A percentile compares a stretch with the other conserved stretches of the same genome.
These are phyloP conservation scores for Dendrobium officinale DNA, from an alignment of 106 monocot genomes.

Conservation along the genomic window DNA sequence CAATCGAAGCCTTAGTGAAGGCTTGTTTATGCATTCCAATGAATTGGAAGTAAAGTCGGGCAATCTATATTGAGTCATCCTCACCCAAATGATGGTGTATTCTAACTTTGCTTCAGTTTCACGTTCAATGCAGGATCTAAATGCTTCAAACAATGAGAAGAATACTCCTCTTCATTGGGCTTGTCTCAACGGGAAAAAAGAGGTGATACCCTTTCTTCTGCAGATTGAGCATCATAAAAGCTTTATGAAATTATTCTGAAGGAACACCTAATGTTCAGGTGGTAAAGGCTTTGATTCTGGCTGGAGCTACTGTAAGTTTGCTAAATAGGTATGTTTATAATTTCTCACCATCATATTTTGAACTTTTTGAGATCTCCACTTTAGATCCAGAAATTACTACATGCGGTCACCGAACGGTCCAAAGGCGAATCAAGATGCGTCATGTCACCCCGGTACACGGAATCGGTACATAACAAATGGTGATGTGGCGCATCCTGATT, in stretches of 20 bases:
- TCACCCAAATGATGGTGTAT: neutral
- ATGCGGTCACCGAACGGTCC: too few species aligned
- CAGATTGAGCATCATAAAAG: neutral
- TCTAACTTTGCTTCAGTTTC: neutral
- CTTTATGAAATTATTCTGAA: neutral
- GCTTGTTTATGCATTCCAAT: too few species aligned
- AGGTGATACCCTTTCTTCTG: conserved; percentile 29
- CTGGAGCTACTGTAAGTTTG: conserved; percentile 42
- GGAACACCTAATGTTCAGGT: conserved; percentile 32
- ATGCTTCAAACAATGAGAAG: conserved; percentile 64
- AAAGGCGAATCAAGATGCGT: too few species aligned
- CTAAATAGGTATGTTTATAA: neutral
- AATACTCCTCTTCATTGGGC: conserved; percentile 97
- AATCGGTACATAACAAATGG: too few species aligned
- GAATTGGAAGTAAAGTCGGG: too few species aligned
- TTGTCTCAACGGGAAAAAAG: conserved; percentile 86
- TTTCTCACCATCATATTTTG: neutral
- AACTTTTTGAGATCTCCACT: too few species aligned
- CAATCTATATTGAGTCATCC: neutral
- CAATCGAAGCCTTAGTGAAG: too few species aligned
- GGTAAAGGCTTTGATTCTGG: conserved; percentile 53
- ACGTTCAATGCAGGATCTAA: conserved; percentile 55
- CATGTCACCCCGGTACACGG: too few species aligned
- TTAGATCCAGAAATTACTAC: too few species aligned
- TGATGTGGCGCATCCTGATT: too few species aligned